Conservation (phyloP, 2,329 filamentous ascomycete genomes). For the Aphanoascus verrucosus region DNA sequence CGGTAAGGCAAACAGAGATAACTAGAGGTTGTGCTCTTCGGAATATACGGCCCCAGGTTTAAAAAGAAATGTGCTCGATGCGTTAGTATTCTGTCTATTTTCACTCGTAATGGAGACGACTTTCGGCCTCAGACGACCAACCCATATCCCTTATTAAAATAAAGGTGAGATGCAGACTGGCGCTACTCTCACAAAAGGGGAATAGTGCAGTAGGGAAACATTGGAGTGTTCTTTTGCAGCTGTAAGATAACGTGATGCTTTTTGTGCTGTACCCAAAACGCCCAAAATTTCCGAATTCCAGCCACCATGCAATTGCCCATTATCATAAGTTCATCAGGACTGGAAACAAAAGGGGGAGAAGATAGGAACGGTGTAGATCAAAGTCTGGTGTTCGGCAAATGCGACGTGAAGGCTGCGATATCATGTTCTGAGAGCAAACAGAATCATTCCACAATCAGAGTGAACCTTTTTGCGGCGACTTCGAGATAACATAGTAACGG, state of each 20-base stretch:
- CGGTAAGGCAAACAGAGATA: neutral
- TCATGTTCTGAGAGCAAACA: neutral
- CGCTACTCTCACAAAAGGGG: neutral
- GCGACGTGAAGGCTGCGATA: neutral
- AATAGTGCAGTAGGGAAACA: neutral
- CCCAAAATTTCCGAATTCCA: neutral
- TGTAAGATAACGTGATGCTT: slow-evolving; percentile 4
- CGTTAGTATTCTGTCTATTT: no score
- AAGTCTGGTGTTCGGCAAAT: neutral
- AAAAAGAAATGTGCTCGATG: no score
- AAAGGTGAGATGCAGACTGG: neutral
- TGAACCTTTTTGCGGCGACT: neutral
- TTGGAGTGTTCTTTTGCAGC: neutral
- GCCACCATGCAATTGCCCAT: slow-evolving; percentile 7
- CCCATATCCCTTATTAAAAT: no score
- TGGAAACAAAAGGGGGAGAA: neutral
- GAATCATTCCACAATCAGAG: neutral
- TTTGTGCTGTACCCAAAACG: slow-evolving; percentile 5
- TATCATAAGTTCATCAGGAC: neutral
- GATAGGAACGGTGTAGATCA: neutral
- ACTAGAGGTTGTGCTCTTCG: no score
- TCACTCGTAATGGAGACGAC: no score
- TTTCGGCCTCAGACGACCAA: no score
- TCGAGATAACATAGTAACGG: neutral
- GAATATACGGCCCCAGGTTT: no score